phyloP scores from a whole-genome alignment of 1,139 yeast genomes.

The Saccharomyces hybrid region DNA sequence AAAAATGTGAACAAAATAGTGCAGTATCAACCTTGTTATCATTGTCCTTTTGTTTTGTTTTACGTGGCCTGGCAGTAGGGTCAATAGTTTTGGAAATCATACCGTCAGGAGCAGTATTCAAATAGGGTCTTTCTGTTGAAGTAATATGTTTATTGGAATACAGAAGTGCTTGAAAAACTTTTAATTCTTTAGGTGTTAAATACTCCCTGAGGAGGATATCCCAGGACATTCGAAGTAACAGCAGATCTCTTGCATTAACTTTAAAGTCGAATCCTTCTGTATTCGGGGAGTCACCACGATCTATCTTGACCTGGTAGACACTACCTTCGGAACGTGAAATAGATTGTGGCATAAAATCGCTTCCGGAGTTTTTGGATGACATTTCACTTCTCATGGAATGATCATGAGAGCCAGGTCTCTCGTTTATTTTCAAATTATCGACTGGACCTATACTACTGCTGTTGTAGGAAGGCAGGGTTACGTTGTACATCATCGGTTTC shows the following conservation, averaged over 20 bases:
- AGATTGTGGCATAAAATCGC: background rate
- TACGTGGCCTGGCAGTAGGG: background rate
- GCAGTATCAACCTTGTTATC: slow-evolving; percentile 5
- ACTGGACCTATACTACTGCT: background rate
- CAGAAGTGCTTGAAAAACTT: background rate
- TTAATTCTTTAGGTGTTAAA: slow-evolving; percentile 8
- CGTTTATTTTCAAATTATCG: background rate
- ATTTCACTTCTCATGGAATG: background rate
- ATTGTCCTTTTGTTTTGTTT: background rate
- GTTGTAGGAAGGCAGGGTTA: background rate
- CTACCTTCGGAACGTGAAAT: background rate
- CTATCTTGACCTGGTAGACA: background rate
- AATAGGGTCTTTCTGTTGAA: background rate
- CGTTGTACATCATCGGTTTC: background rate
- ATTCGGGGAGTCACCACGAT: background rate
- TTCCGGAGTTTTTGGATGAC: background rate
- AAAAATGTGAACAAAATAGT: slow-evolving; percentile 26
- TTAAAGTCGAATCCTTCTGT: slow-evolving; percentile 15
- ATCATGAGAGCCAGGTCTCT: background rate
- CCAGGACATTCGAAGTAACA: slow-evolving; percentile 38
- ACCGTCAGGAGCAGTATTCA: background rate
- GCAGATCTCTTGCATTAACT: slow-evolving; percentile 34
- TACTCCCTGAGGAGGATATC: slow-evolving; percentile 31
- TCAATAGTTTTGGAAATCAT: background rate
- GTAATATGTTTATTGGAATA: background rate